These are phyloP conservation scores for Steccherinum ochraceum DNA, from an alignment of 768 basidiomycete species.

Conservation along the genomic window DNA sequence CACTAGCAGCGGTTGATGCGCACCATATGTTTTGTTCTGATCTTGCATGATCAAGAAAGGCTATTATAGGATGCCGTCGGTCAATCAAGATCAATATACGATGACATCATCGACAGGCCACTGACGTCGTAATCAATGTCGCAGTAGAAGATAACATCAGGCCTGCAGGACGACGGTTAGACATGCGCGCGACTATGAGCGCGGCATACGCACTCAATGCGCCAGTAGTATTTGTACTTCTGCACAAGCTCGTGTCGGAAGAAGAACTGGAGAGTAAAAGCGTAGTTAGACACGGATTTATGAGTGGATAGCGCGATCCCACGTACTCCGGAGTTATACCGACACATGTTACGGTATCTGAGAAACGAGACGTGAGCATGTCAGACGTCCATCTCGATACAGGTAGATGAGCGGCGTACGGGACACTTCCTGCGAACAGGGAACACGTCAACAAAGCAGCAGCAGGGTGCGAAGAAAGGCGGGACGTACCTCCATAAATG, in stretches of 20 bases:
- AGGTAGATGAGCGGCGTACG: conserved; percentile 47
- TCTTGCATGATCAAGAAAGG: conserved; percentile 57
- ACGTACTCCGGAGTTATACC: conserved; percentile 86
- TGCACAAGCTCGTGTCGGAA: conserved; percentile 39
- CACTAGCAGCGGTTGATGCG: background rate
- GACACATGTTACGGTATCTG: conserved; percentile 92
- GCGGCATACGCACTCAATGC: conserved; percentile 37
- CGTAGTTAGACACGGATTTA: background rate
- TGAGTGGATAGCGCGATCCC: background rate
- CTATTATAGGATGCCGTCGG: no score
- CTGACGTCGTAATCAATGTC: conserved; percentile 42
- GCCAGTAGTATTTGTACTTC: conserved; percentile 41
- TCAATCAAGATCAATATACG: no score
- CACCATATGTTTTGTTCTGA: conserved; percentile 48
- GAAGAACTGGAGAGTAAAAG: conserved; percentile 36
- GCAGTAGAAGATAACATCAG: conserved; percentile 53
- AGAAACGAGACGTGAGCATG: no score
- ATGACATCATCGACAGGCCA: no score
- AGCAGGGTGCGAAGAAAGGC: background rate
- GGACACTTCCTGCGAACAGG: conserved; percentile 52
- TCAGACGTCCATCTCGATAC: no score
- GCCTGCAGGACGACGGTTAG: conserved; percentile 23
- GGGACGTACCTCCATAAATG: conserved; percentile 42
- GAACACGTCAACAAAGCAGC: background rate
- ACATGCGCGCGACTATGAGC: background rate